Evolutionary conservation across 805 yeast species (phyloP).

Genomic region (Wickerhamomyces bovis): DNA sequence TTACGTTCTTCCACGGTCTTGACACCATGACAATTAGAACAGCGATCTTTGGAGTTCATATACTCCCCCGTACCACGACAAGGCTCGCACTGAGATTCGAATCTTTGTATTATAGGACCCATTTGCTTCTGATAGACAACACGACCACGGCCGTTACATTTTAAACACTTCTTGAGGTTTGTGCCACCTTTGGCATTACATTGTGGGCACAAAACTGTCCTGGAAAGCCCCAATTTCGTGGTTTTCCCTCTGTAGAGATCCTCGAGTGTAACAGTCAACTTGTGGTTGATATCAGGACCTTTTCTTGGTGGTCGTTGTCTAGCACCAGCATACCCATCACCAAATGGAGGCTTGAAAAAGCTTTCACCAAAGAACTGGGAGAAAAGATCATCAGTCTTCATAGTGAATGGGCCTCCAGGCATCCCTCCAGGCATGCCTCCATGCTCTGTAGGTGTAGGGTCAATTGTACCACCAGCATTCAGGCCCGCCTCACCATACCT

Average conservation of each 20-base stretch:
- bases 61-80: slow-evolving; percentile 38
- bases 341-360: slow-evolving; percentile 5
- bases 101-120: slow-evolving; percentile 40
- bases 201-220: slow-evolving; percentile 38
- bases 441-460: slow-evolving; percentile 5
- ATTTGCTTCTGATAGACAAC: slow-evolving; percentile 32
- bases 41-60: slow-evolving; percentile 27
- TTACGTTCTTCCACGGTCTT: slow-evolving; percentile 44
- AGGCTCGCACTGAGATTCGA: slow-evolving; percentile 38
- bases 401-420: slow-evolving; percentile 4
- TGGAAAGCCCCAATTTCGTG: slow-evolving; percentile 48
- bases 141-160: slow-evolving; percentile 40
- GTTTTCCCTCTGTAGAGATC: slow-evolving; percentile 57
- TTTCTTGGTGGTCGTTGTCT: slow-evolving; percentile 21
- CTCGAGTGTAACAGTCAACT: slow-evolving; percentile 42
- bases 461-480: slow-evolving; percentile 43
- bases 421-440: neutral
- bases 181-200: slow-evolving; percentile 52
- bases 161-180: slow-evolving; percentile 25
- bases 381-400: slow-evolving; percentile 25
- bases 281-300: slow-evolving; percentile 54
- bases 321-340: neutral
- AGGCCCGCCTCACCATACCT: slow-evolving; percentile 88
- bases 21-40: slow-evolving; percentile 38
- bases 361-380: slow-evolving; percentile 28